Evolutionary conservation across 129 eudicot species (phyloP).

Genomic region (Centaurea solstitialis): DNA sequence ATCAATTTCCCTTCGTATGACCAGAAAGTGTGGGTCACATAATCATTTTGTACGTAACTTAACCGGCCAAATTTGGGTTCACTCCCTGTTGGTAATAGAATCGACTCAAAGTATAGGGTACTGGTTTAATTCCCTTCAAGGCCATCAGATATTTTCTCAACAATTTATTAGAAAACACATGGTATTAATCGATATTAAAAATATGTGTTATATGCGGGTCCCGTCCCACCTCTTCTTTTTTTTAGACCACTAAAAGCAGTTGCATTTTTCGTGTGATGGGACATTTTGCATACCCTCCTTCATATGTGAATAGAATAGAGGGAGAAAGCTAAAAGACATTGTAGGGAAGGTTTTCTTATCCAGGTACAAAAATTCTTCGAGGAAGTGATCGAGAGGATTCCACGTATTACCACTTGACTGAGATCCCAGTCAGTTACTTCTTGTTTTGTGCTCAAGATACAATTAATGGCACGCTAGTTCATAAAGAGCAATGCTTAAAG

Average conservation of each 20-base stretch:
- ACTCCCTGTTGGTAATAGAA: neutral
- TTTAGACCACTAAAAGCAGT: neutral
- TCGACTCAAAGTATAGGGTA: neutral
- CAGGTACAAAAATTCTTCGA: conserved; percentile 19
- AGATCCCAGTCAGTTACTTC: conserved; percentile 31
- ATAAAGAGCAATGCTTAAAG: conserved; percentile 30
- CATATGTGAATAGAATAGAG: neutral
- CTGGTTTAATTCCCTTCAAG: too few relatives aligned
- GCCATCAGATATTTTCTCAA: too few relatives aligned
- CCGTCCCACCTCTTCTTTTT: conserved; percentile 5
- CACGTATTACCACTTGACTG: conserved; percentile 34
- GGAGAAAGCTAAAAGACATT: conserved; percentile 30
- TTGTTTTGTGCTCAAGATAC: conserved; percentile 38
- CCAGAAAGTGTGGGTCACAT: conserved; percentile 2
- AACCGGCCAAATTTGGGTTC: neutral
- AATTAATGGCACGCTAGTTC: conserved; percentile 20
- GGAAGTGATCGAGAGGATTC: conserved; percentile 18
- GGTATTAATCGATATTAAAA: neutral
- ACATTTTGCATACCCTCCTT: neutral
- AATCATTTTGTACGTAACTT: neutral
- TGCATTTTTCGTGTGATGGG: conserved; percentile 3
- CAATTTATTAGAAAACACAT: too few relatives aligned
- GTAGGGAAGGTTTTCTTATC: conserved; percentile 37
- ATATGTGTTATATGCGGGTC: conserved; percentile 9
- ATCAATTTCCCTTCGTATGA: neutral